Evolutionary conservation across 148 eudicot genomes (phyloP), one percentile per base, ranked within the genome.

Genomic region (Rhododendron simsii): DNA sequence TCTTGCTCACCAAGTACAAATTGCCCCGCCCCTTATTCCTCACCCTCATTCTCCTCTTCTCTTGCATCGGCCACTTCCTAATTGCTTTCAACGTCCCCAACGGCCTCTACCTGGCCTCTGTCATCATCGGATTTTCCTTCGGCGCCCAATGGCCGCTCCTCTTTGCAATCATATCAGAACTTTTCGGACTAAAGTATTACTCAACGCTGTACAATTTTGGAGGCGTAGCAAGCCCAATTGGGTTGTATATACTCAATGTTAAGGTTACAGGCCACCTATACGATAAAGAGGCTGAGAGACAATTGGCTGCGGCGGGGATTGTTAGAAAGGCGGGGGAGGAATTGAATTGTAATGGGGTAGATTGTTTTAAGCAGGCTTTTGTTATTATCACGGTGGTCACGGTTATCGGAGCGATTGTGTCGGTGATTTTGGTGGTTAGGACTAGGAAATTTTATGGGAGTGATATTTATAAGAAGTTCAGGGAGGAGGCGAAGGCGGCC

Each of bases 131-230:
- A 13, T 90, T 90, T 44, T 87, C 88, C 77, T 88, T 84, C 13
- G 89, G 91, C 2, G 89, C 91, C 3, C 90, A 90, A 39, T 86
- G 87, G 88, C 88, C 91, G 33, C 67, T 90, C 26, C 91, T 90
- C 2, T 90, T 90, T 80, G 90, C 90, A 3, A 90, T 90, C 61
- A 88, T 90, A 1, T 89, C 91, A 0, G 91, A 89, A 78, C 61
- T 89, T 15, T 89, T 89, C 10, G 91, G 91, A 10, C 88, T 90
- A 5, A 90, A 90, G 45, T 90, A 90, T 35, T 90, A 90, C 87
- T 87, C 91, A n/a, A 90, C 91, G 0, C 73, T 90, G 13, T 90
- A 87, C 81, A 90, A 90, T 47, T 90, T 87, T 15, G 91, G 91
- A 4, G 16, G 85, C 5, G 88, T 90, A 63, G 91, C 91, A 3